Evolutionary conservation across 1,284 basidiomycete species (phyloP), one percentile per base, ranked within the genome.

Genomic region (Papiliotrema fonsecae): DNA sequence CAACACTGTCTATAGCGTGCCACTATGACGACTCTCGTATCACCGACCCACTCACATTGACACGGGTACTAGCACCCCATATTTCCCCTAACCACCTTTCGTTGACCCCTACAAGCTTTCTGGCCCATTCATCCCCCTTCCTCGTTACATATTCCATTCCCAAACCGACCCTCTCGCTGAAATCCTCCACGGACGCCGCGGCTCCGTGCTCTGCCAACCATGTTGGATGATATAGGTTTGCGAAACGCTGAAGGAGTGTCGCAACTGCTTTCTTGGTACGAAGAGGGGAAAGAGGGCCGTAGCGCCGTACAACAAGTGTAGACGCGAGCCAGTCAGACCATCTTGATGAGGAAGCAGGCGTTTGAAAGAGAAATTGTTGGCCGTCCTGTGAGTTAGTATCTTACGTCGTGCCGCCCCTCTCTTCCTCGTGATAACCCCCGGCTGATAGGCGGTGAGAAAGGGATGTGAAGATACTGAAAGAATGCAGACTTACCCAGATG

Each of bases 21-120:
- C 39, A 6, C 14, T 27, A 27, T 24, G 14, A 27, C 11, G n/a
- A n/a, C n/a, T 26, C 18, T 24, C 39, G 9, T 6, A 24, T 32
- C 13, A 14, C 21, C 6, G 10, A 26, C 7, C 25, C 56, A 61
- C 78, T 49, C 57, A 85, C 87, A 70, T 97, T 97, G 39, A 92
- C 88, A 18, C 91, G 79, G 7, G 88, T 89, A 4, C 84, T 82
- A 2, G 83, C 86, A 54, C 90, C 88, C 42, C 93, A 78, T 45
- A 96, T 73, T 73, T 98, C 94, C 36, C 78, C 76, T 6, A 82
- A 78, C 72, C 84, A 92, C 45, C 75, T 75, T 45, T 77, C 65
- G 35, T 80, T 77, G 27, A 88, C 76, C 22, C 82, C 82, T 21
- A 70, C 61, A 18, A 81, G 76, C 26, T 74, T 61, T 24, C 73